Base-by-base conservation (phyloP, 495 filamentous ascomycete species). In the Penicillium silybi region DNA sequence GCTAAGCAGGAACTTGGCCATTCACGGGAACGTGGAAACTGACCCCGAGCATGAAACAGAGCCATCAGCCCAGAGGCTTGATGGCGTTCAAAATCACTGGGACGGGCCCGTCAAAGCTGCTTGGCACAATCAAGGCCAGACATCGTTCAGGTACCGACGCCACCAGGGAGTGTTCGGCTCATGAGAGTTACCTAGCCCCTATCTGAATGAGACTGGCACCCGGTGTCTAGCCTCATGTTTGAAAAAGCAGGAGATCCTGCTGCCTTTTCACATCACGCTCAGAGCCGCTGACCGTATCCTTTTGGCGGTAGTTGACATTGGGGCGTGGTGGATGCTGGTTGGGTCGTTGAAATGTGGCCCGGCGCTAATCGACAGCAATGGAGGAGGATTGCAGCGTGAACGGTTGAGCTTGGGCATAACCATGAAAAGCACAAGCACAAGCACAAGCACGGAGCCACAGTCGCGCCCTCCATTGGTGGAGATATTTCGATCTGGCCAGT, bases 281-380 rank as follows among this genome's bases (percentile, higher is more conserved):
- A 32, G 29, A 32, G 29, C 29, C 29, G 11, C 29, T 32, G 29
- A 13, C 10, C 29, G 29, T 13, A 10, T 35, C 20, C 25, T 42
- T 34, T 42, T 50, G 40, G 35, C 40, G 27, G 9, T 13, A 37
- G 7, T 32, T 29, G 26, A 29, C 26, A 34, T 42, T 17, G 26
- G 29, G 40, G 41, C 45, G 40, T 29, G 32, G 41, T 16, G 46
- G 40, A 39, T 19, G 16, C 32, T 49, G 52, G 46, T 54, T 54
- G 46, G 46, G 22, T 22, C 38, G 39, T 54, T 44, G 35, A 6
- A 41, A 53, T 41, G 35, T 20, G 13, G 38, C 44, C 44, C 18
- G 37, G 50, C 38, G 44, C 29, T 32, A 32, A 32, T 32, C 29
- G n/a, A n/a, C n/a, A n/a, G n/a, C 11, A 3, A 13, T 15, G 2